Evolutionary conservation across 768 basidiomycete species (phyloP).

Genomic region (Tricholoma flavovirens): DNA sequence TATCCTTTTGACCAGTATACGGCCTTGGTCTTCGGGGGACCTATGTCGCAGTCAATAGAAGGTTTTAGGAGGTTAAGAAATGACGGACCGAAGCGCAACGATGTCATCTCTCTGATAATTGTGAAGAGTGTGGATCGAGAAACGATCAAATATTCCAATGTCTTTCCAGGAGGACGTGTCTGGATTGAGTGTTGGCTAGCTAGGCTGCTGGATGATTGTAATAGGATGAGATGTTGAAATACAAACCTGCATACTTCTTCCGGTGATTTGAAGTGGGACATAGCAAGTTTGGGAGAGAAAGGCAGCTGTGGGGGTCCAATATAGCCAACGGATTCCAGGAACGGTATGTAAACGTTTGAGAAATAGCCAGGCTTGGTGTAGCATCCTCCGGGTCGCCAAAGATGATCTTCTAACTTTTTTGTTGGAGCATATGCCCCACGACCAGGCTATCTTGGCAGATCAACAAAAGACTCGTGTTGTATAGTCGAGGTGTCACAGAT

Average conservation of each 20-base stretch:
- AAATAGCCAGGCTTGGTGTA: background rate
- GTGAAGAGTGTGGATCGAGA: slow-evolving; percentile 31
- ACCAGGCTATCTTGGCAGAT: too few relatives aligned
- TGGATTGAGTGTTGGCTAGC: slow-evolving; percentile 69
- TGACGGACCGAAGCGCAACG: slow-evolving; percentile 51
- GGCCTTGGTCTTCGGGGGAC: slow-evolving; percentile 51
- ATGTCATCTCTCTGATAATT: slow-evolving; percentile 53
- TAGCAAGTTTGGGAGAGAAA: slow-evolving; percentile 46
- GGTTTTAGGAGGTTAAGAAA: background rate
- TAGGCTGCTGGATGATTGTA: slow-evolving; percentile 6
- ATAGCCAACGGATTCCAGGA: slow-evolving; percentile 27
- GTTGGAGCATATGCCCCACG: too few relatives aligned
- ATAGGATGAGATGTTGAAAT: background rate
- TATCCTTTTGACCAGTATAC: slow-evolving; percentile 60
- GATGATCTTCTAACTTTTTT: background rate
- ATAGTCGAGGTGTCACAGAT: too few relatives aligned
- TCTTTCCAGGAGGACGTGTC: slow-evolving; percentile 59
- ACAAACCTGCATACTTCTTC: slow-evolving; percentile 71
- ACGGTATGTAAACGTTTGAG: background rate
- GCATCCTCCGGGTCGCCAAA: background rate
- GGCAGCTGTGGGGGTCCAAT: slow-evolving; percentile 54
- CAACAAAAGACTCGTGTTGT: too few relatives aligned
- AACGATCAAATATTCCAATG: slow-evolving; percentile 56
- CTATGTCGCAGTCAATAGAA: slow-evolving; percentile 26
- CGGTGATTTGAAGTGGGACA: slow-evolving; percentile 48